Evolutionary conservation across 108 stramenopile species (phyloP).

Genomic region (Nitzschia palea): DNA sequence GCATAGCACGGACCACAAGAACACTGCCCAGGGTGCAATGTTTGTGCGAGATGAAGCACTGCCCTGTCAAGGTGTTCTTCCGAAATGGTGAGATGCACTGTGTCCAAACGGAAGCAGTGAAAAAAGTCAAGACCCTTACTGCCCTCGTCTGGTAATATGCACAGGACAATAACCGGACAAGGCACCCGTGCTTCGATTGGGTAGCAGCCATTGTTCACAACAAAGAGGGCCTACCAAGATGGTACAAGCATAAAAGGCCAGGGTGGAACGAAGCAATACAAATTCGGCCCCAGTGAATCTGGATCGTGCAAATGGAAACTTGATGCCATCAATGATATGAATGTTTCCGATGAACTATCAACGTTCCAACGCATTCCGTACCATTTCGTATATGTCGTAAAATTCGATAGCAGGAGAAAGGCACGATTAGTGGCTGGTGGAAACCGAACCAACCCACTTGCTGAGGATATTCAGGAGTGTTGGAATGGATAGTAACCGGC

Average conservation of each 20-base stretch:
- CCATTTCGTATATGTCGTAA: background rate
- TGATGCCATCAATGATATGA: background rate
- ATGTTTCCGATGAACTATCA: background rate
- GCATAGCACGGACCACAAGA: too few relatives aligned
- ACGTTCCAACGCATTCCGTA: background rate
- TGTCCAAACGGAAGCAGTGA: too few relatives aligned
- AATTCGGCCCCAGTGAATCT: background rate
- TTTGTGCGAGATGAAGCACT: too few relatives aligned
- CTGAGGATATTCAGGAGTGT: background rate
- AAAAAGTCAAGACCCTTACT: too few relatives aligned
- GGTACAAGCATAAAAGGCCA: background rate
- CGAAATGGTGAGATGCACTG: too few relatives aligned
- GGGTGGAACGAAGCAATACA: background rate
- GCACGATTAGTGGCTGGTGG: background rate
- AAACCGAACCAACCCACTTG: too few relatives aligned
- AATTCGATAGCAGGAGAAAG: background rate
- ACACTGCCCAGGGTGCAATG: too few relatives aligned
- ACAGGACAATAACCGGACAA: too few relatives aligned
- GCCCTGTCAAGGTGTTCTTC: too few relatives aligned
- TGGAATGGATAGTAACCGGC: background rate
- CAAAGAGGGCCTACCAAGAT: background rate
- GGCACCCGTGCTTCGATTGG: too few relatives aligned
- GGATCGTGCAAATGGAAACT: background rate
- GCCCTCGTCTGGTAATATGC: too few relatives aligned
- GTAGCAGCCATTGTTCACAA: too few relatives aligned